A percentile compares a stretch with the other conserved stretches of the same genome.
Conservation (phyloP, 2,329 filamentous ascomycete genomes). For the Pyrenochaeta sp. region DNA sequence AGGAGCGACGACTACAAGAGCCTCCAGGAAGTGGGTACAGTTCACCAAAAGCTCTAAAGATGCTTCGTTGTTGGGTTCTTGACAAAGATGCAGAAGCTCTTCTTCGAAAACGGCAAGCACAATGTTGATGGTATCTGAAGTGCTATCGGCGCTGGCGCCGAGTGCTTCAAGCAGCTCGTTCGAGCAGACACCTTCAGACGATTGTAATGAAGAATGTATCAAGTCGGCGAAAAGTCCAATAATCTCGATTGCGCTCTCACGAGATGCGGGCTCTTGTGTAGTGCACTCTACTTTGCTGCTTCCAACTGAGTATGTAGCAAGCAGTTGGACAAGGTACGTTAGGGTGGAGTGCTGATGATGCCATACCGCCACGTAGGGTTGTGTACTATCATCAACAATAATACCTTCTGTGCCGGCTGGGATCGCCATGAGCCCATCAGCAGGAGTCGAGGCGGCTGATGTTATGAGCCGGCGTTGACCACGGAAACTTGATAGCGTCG, state of each 20-base stretch:
- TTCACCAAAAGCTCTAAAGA: slow-evolving; percentile 73
- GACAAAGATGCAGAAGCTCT: slow-evolving; percentile 60
- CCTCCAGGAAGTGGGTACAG: slow-evolving; percentile 81
- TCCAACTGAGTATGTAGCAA: slow-evolving; percentile 72
- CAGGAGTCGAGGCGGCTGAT: slow-evolving; percentile 12
- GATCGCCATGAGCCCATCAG: slow-evolving; percentile 64
- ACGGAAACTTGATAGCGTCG: slow-evolving; percentile 22
- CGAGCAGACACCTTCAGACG: slow-evolving; percentile 37
- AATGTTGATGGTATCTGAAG: slow-evolving; percentile 78
- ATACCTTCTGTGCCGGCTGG: slow-evolving; percentile 72
- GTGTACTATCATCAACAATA: slow-evolving; percentile 77
- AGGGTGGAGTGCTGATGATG: slow-evolving; percentile 79
- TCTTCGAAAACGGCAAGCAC: slow-evolving; percentile 86
- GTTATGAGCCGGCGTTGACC: slow-evolving; percentile 36
- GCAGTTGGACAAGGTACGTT: slow-evolving; percentile 77
- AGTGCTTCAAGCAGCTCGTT: slow-evolving; percentile 40
- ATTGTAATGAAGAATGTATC: slow-evolving; percentile 56
- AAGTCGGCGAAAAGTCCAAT: slow-evolving; percentile 78
- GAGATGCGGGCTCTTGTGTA: slow-evolving; percentile 58
- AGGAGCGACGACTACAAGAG: slow-evolving; percentile 75
- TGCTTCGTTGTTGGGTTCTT: slow-evolving; percentile 67
- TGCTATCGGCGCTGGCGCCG: slow-evolving; percentile 57
- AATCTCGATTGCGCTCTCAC: slow-evolving; percentile 74
- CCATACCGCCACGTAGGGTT: slow-evolving; percentile 78
- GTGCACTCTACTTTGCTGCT: slow-evolving; percentile 59